phyloP scores from a whole-genome alignment of 495 filamentous ascomycete species.

The Aspergillus cristatus region DNA sequence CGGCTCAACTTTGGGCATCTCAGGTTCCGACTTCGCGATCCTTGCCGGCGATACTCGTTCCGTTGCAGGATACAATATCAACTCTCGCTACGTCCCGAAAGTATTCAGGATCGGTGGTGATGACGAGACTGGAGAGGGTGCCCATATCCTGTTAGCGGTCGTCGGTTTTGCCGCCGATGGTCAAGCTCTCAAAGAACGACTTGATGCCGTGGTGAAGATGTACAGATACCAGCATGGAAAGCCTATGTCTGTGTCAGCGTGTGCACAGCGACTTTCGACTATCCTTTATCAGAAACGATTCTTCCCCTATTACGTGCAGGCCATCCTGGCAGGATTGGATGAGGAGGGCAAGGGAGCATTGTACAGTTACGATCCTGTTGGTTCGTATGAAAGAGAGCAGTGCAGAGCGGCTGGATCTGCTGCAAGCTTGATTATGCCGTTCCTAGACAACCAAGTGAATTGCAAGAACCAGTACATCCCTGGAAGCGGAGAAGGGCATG shows the following conservation, averaged over 20 bases:
- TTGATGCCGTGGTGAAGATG: constrained; percentile 91
- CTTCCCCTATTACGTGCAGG: constrained; percentile 95
- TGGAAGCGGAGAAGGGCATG: constrained; percentile 76
- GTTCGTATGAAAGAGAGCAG: constrained; percentile 91
- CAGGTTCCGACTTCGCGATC: constrained; percentile 86
- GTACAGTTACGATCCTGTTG: constrained; percentile 96
- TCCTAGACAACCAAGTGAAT: constrained; percentile 98
- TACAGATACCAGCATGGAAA: constrained; percentile 94
- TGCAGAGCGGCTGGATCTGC: constrained; percentile 94
- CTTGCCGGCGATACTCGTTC: constrained; percentile 93
- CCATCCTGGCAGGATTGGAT: constrained; percentile 87
- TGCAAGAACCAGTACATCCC: constrained; percentile 98
- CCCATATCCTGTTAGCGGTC: constrained; percentile 80
- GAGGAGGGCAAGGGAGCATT: constrained; percentile 91
- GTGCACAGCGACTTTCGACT: constrained; percentile 84
- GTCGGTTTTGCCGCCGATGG: constrained; percentile 95
- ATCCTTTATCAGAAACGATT: constrained; percentile 96
- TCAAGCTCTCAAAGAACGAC: constrained; percentile 75
- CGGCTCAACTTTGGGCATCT: constrained; percentile 90
- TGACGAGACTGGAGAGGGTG: constrained; percentile 70
- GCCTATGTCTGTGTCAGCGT: constrained; percentile 83
- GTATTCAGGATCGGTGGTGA: constrained; percentile 94
- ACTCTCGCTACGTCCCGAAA: constrained; percentile 87
- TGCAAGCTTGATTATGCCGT: constrained; percentile 94
- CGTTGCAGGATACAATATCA: constrained; percentile 96